Evolutionary conservation across 2,329 filamentous ascomycete genomes (phyloP).

Genomic region (Zasmidium angulare): DNA sequence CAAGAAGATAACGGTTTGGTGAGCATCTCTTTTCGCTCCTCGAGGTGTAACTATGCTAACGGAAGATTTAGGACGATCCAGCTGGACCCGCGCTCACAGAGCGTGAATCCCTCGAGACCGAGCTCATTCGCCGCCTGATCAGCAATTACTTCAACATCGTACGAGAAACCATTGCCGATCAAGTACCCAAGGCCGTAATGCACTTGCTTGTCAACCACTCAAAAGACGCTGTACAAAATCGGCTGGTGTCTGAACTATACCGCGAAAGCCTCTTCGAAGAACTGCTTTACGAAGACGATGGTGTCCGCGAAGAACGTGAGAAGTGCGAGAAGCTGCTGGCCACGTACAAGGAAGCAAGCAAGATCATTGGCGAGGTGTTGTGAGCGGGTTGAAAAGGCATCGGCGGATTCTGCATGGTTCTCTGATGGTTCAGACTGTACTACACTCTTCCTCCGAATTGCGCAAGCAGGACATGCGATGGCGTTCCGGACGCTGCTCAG

Average conservation of each 20-base stretch:
- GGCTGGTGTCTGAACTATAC: constrained; percentile 92
- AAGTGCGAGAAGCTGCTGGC: constrained; percentile 96
- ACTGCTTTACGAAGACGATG: constrained; percentile 94
- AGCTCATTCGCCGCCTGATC: constrained; percentile 93
- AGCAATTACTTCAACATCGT: constrained; percentile 99
- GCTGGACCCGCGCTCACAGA: constrained; percentile 77
- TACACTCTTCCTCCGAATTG: not conserved
- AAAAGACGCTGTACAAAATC: constrained; percentile 96
- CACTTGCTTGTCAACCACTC: constrained; percentile 97
- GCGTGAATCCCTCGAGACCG: constrained; percentile 93
- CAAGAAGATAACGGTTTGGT: constrained; percentile 30
- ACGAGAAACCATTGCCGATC: constrained; percentile 95
- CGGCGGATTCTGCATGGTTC: not conserved
- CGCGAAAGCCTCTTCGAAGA: constrained; percentile 91
- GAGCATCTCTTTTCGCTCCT: constrained; percentile 5
- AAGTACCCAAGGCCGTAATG: constrained; percentile 98
- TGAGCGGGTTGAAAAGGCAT: constrained; percentile 42
- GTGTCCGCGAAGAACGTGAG: constrained; percentile 93
- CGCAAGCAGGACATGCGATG: not conserved
- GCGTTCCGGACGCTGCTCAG: constrained; percentile 4
- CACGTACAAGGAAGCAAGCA: constrained; percentile 95
- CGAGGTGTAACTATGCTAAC: constrained; percentile 1
- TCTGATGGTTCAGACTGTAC: constrained; percentile 3
- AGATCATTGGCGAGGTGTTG: constrained; percentile 95
- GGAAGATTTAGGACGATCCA: constrained; percentile 27